Conservation (phyloP, 805 yeast genomes). For the Tetrapisispora namnaoensis region DNA sequence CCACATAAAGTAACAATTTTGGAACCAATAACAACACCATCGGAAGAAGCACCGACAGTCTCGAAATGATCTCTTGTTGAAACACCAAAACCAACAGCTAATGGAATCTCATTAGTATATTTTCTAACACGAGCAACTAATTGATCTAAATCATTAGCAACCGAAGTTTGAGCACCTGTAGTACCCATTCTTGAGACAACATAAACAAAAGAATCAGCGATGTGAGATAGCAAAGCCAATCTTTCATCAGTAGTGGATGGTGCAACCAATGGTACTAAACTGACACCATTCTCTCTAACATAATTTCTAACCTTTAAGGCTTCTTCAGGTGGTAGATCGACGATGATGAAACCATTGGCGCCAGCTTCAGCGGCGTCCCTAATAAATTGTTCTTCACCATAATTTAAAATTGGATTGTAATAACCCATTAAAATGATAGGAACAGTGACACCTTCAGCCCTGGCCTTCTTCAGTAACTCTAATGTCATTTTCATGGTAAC, state of each 20-base stretch:
- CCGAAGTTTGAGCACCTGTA: conserved; percentile 71
- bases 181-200: conserved; percentile 98
- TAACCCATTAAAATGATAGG: conserved; percentile 96
- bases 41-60: conserved; percentile 70
- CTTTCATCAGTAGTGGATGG: conserved; percentile 94
- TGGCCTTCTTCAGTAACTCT: conserved; percentile 63
- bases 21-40: conserved; percentile 95
- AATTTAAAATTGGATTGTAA: conserved; percentile 85
- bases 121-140: conserved; percentile 69
- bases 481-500: conserved; percentile 61
- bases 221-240: conserved; percentile 60
- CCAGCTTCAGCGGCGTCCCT: conserved; percentile 78
- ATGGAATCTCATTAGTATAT: conserved; percentile 64
- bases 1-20: conserved; percentile 64
- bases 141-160: conserved; percentile 52
- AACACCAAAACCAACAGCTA: conserved; percentile 97
- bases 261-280: conserved; percentile 89
- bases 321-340: conserved; percentile 97
- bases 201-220: conserved; percentile 92
- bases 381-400: conserved; percentile 80
- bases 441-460: conserved; percentile 72
- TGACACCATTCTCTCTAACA: conserved; percentile 58
- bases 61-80: conserved; percentile 84
- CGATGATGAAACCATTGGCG: conserved; percentile 89
- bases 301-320: conserved; percentile 75